Base-by-base conservation (phyloP, 2,329 filamentous ascomycete species). In the Scleromitrula shiraiana region DNA sequence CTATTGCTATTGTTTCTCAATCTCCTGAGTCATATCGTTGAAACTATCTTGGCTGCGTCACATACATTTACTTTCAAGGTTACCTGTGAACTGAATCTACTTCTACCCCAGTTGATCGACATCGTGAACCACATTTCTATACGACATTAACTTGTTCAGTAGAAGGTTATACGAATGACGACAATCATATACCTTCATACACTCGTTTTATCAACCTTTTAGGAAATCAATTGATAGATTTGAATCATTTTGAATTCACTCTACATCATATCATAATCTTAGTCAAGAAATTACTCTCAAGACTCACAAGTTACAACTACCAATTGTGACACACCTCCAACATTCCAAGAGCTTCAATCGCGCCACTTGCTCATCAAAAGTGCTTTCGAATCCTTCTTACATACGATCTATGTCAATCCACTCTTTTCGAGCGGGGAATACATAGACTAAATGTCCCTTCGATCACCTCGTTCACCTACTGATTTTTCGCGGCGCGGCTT, bases 401-500 rank as follows among this genome's bases (percentile, higher is more conserved):
- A 29, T 7, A 29, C 12, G 7, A 7, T 29, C 7, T 12, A 7
- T 29, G 26, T 17, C 32, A 38, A n/a, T 45, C 10, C 14, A 33
- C 26, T 12, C 26, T 17, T 15, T 23, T 17, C 5, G 14, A 9
- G 10, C 26, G 24, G 20, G 12, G 23, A 46, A 8, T 7, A 4
- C 12, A 24, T 35, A n/a, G 23, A 27, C 23, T 46, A 43, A 51
- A 61, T 62, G 59, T 60, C 60, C 37, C 44, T 57, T 23, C 61
- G 57, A 23, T 57, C 53, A 19, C 59, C 56, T 20, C 50, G 51
- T 49, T 56, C 57, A 10, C 57, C 56, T 7, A 56, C 49, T 24
- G 50, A 54, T 41, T 60, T 58, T 44, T 56, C 52, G 7, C 51
- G 55, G 19, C 50, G 50, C 22, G 60, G 60, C 22, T 62, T 62